These are phyloP conservation scores for Metarhizium album DNA, from an alignment of 2,329 filamentous ascomycete species.

Conservation along the genomic window DNA sequence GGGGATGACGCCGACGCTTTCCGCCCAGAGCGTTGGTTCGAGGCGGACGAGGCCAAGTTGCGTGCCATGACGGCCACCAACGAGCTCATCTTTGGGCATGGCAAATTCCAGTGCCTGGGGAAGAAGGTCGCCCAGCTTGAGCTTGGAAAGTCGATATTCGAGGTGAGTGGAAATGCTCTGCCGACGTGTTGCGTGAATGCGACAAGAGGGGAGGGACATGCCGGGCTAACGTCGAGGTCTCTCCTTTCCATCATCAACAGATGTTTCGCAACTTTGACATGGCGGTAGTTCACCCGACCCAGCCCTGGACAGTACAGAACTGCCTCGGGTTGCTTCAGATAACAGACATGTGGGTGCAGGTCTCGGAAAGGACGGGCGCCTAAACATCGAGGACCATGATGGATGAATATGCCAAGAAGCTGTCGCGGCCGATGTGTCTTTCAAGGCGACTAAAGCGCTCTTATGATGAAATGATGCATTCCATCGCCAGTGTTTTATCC, in stretches of 20 bases:
- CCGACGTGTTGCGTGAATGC: too few relatives aligned
- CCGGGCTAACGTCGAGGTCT: not conserved
- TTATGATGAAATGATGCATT: not conserved
- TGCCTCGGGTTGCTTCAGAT: not conserved
- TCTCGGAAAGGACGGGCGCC: not conserved
- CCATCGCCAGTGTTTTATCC: too few relatives aligned
- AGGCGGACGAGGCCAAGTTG: constrained; percentile 17
- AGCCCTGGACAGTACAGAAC: not conserved
- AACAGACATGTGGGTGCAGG: not conserved
- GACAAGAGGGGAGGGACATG: not conserved
- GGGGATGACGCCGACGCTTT: constrained; percentile 23
- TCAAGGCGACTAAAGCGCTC: too few relatives aligned
- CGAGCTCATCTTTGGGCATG: constrained; percentile 27
- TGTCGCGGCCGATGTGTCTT: too few relatives aligned
- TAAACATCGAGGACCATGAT: too few relatives aligned
- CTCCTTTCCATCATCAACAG: not conserved
- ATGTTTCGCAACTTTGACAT: not conserved
- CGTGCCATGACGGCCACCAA: constrained; percentile 22
- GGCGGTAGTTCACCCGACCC: not conserved
- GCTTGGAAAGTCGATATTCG: constrained; percentile 26
- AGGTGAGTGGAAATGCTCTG: constrained; percentile 20
- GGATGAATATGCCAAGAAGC: too few relatives aligned
- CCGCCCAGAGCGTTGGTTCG: constrained; percentile 26
- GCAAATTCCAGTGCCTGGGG: constrained; percentile 26
- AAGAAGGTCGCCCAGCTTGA: constrained; percentile 28